A percentile compares a stretch with the other conserved stretches of the same genome.
phyloP scores from a whole-genome alignment of 2,329 filamentous ascomycete species.

The Neofusicoccum cordaticola region DNA sequence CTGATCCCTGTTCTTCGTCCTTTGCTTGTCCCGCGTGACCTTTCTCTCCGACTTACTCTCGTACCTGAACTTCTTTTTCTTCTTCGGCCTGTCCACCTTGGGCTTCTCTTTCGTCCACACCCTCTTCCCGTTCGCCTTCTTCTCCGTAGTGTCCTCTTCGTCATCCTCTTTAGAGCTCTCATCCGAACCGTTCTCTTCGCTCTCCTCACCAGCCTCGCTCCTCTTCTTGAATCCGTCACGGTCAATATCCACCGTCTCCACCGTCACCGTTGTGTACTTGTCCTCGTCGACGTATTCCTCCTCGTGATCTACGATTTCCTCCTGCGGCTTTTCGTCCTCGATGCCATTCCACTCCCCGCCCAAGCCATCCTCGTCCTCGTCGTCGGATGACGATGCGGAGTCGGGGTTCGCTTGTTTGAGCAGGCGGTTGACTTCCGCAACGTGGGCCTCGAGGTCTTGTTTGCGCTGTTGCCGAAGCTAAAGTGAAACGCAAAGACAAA shows the following conservation, averaged over 20 bases:
- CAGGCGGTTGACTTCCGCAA: constrained; percentile 70
- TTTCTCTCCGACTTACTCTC: constrained; percentile 82
- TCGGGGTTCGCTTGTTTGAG: constrained; percentile 59
- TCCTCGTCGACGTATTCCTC: constrained; percentile 97
- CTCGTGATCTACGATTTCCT: constrained; percentile 69
- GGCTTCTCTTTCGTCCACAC: constrained; percentile 53
- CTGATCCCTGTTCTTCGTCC: constrained; percentile 67
- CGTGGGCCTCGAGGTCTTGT: constrained; percentile 76
- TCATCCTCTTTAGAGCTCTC: constrained; percentile 31
- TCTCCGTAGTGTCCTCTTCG: constrained; percentile 34
- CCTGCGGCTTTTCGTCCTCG: constrained; percentile 45
- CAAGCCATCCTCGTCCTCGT: constrained; percentile 39
- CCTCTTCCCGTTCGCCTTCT: constrained; percentile 45
- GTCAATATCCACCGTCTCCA: constrained; percentile 81
- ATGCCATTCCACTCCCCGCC: constrained; percentile 58
- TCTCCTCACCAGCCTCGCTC: constrained; percentile 38
- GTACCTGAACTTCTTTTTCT: constrained; percentile 91
- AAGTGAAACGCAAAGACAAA: background rate
- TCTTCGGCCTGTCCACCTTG: constrained; percentile 56
- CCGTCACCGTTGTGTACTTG: constrained; percentile 89
- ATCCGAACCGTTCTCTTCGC: constrained; percentile 25
- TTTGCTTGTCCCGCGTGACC: constrained; percentile 59
- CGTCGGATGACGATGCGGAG: constrained; percentile 21
- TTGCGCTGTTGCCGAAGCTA: constrained; percentile 85
- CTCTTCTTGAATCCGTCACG: constrained; percentile 66